phyloP scores from a whole-genome alignment of 371 early-diverging fungal genomes.

The Umbelopsis sp. region DNA sequence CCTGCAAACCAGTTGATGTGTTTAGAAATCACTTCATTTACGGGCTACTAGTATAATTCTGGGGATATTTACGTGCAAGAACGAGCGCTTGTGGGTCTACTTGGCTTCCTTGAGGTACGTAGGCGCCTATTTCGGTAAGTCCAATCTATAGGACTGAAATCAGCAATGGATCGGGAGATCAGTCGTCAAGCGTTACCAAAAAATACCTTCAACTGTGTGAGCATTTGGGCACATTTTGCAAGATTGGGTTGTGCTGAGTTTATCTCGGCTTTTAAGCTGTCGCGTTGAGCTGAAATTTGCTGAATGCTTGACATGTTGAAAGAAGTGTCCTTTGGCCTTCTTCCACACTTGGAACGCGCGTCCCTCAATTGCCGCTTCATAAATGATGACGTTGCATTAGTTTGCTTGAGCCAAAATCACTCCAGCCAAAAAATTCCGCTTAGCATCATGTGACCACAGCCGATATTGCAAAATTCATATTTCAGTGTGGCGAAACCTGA shows the following conservation, averaged over 20 bases:
- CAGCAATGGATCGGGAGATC: not conserved
- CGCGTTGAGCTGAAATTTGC: slow-evolving; percentile 44
- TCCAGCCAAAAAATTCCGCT: too few relatives aligned
- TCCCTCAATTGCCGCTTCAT: not conserved
- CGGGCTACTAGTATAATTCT: not conserved
- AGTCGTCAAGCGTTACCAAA: not conserved
- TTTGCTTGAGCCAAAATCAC: too few relatives aligned
- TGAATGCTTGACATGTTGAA: slow-evolving; percentile 29
- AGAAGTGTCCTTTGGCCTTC: slow-evolving; percentile 1
- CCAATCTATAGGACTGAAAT: slow-evolving; percentile 48
- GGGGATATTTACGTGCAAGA: slow-evolving; percentile 65
- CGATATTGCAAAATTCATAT: too few relatives aligned
- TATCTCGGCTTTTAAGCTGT: slow-evolving; percentile 67
- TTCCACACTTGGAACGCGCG: slow-evolving; percentile 8
- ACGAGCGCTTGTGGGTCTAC: slow-evolving; percentile 68
- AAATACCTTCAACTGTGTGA: slow-evolving; percentile 81
- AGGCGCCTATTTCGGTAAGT: slow-evolving; percentile 74
- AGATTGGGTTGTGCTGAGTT: slow-evolving; percentile 72
- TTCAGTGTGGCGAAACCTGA: not conserved
- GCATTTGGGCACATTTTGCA: slow-evolving; percentile 68
- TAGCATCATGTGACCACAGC: too few relatives aligned
- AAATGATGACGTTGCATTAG: not conserved
- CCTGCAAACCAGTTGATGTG: slow-evolving; percentile 49
- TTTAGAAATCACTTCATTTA: not conserved
- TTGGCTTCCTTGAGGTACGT: slow-evolving; percentile 62